Conservation (phyloP, 2,329 filamentous ascomycete genomes). For the Xylariaceae sp. region DNA sequence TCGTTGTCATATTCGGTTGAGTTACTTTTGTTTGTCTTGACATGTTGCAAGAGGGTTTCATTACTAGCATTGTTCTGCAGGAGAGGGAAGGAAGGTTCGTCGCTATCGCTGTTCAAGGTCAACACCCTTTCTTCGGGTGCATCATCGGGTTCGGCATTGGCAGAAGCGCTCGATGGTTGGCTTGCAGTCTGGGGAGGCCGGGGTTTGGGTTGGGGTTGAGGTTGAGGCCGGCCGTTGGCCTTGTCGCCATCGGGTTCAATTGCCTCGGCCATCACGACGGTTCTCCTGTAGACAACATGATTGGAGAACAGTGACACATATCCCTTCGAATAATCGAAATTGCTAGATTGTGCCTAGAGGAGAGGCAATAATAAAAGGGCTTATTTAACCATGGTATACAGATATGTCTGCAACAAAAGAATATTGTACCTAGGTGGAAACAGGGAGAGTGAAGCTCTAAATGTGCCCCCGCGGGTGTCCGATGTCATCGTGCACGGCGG, state of each 20-base stretch:
- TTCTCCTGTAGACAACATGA: background rate
- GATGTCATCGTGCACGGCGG: slow-evolving; percentile 19
- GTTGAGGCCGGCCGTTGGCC: slow-evolving; percentile 30
- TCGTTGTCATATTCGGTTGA: slow-evolving; percentile 60
- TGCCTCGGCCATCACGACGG: slow-evolving; percentile 33
- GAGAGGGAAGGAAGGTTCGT: slow-evolving; percentile 47
- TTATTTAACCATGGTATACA: background rate
- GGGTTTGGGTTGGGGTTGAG: background rate
- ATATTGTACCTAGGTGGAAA: background rate
- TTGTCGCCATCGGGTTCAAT: slow-evolving; percentile 31
- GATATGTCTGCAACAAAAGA: background rate
- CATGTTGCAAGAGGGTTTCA: slow-evolving; percentile 45
- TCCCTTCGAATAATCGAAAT: background rate
- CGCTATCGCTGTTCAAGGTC: slow-evolving; percentile 2
- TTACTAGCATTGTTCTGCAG: slow-evolving; percentile 51
- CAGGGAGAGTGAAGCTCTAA: background rate
- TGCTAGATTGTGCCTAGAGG: too few species aligned
- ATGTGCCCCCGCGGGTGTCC: background rate
- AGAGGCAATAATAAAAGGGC: background rate
- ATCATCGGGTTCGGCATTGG: slow-evolving; percentile 18
- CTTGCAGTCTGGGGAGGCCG: slow-evolving; percentile 23
- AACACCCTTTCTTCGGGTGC: slow-evolving; percentile 1
- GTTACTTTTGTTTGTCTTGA: slow-evolving; percentile 37
- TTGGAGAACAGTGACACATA: background rate
- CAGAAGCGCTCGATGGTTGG: slow-evolving; percentile 22